phyloP scores from a whole-genome alignment of 345 rosid species.

The Eucalyptus sp. region DNA sequence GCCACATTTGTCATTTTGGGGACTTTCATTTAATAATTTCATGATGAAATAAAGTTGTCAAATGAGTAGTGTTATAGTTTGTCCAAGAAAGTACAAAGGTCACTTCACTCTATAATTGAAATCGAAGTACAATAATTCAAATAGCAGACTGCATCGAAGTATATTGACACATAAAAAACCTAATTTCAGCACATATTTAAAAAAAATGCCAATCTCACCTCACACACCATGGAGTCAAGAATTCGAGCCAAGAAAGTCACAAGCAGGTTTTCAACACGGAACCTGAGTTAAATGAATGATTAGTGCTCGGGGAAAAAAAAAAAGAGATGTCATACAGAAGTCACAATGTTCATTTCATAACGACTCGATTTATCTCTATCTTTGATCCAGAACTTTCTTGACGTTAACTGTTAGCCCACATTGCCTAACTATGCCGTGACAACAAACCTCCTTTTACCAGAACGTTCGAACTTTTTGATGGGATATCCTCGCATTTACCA shows the following conservation, averaged over 20 bases:
- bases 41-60: not conserved
- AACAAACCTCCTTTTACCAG: not conserved
- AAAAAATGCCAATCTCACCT: not conserved
- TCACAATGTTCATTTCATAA: not conserved
- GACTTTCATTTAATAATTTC: not conserved
- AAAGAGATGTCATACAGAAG: not conserved
- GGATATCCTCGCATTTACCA: not conserved
- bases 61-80: not conserved
- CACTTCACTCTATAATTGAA: not conserved
- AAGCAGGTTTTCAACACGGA: not conserved
- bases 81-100: not conserved
- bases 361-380: not conserved
- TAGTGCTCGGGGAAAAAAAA: not conserved
- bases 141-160: not conserved
- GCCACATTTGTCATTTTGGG: not conserved
- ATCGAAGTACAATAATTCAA: not conserved
- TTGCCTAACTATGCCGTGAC: not conserved
- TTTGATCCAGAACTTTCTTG: not conserved
- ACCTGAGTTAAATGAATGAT: not conserved
- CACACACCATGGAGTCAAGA: not conserved
- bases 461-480: not conserved
- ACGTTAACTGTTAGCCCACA: not conserved
- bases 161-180: not conserved
- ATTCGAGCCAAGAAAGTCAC: not conserved
- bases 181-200: not conserved